Conservation (phyloP, 2,329 filamentous ascomycete genomes). For the Fusarium nygamai region DNA sequence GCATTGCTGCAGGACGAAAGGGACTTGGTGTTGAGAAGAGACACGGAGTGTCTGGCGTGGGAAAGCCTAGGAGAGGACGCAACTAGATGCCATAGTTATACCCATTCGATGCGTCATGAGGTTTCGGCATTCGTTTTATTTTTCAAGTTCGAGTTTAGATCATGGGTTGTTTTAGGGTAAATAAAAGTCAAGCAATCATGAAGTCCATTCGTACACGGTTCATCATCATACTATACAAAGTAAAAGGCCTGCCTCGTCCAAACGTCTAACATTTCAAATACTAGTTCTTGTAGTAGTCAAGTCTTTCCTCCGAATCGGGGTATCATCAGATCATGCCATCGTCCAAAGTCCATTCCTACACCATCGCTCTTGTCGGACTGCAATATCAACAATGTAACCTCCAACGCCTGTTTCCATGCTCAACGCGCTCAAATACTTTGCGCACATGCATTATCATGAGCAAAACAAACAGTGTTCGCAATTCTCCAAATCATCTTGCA, state of each 20-base stretch:
- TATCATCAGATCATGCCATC: constrained; percentile 37
- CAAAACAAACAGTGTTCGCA: not conserved
- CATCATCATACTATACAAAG: not conserved
- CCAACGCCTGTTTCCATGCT: constrained; percentile 24
- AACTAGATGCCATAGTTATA: constrained; percentile 45
- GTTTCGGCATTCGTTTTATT: constrained; percentile 38
- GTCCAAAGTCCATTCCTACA: constrained; percentile 16
- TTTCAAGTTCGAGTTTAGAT: constrained; percentile 34
- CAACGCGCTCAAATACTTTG: not conserved
- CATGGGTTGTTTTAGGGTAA: constrained; percentile 23
- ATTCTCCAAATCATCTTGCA: not conserved
- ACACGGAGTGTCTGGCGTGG: constrained; percentile 55
- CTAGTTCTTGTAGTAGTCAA: constrained; percentile 4
- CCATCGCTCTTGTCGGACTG: constrained; percentile 5
- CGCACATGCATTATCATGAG: not conserved
- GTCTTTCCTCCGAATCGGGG: constrained; percentile 30
- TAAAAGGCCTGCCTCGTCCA: not conserved
- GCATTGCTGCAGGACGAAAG: constrained; percentile 56
- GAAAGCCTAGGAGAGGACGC: constrained; percentile 52
- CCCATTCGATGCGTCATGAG: constrained; percentile 41
- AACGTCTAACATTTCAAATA: not conserved
- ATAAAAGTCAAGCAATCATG: constrained; percentile 31
- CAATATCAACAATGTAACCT: constrained; percentile 17
- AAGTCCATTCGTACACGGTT: not conserved
- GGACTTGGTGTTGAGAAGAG: constrained; percentile 63